Evolutionary conservation across 2,329 filamentous ascomycete genomes (phyloP).

Genomic region (Exophiala mesophila): DNA sequence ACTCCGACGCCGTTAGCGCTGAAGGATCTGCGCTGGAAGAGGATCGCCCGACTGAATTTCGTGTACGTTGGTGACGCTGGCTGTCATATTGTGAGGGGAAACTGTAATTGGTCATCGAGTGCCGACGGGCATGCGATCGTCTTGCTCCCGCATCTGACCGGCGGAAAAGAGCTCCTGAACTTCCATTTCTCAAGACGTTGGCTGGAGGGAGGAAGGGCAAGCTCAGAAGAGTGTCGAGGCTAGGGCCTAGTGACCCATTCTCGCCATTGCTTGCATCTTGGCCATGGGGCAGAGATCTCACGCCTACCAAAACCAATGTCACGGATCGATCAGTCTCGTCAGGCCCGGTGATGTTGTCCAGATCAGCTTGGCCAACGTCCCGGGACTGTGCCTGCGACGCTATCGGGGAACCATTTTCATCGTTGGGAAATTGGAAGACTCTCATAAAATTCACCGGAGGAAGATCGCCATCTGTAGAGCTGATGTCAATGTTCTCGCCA

Average conservation of each 20-base stretch:
- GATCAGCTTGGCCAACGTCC: conserved; percentile 34
- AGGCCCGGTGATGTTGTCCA: conserved; percentile 39
- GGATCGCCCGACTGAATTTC: conserved; percentile 11
- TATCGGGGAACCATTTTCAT: conserved; percentile 32
- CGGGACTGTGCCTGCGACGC: conserved; percentile 27
- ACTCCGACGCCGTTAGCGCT: conserved; percentile 8
- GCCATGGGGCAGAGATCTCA: conserved; percentile 57
- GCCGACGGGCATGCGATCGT: conserved; percentile 50
- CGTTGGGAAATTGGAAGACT: conserved; percentile 63
- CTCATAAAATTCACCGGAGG: conserved; percentile 63
- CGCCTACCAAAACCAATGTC: conserved; percentile 65
- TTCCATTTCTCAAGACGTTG: conserved; percentile 40
- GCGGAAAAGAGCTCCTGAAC: conserved; percentile 47
- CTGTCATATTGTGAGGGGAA: conserved; percentile 49
- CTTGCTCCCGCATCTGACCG: conserved; percentile 47
- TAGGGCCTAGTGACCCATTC: conserved; percentile 31
- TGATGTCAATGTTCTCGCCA: conserved; percentile 37
- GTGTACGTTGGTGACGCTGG: conserved; percentile 48
- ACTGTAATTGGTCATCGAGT: conserved; percentile 51
- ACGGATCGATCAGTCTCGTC: conserved; percentile 55
- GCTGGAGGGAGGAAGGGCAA: conserved; percentile 42
- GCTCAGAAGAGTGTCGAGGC: conserved; percentile 43
- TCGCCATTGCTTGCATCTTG: conserved; percentile 41
- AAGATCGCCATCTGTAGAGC: conserved; percentile 39
- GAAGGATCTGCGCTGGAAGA: conserved; percentile 12